Percentiles rank a stretch among this genome's conserved stretches.
These are phyloP conservation scores for Articulospora tetracladia DNA, from an alignment of 495 filamentous ascomycete species.

Conservation along the genomic window DNA sequence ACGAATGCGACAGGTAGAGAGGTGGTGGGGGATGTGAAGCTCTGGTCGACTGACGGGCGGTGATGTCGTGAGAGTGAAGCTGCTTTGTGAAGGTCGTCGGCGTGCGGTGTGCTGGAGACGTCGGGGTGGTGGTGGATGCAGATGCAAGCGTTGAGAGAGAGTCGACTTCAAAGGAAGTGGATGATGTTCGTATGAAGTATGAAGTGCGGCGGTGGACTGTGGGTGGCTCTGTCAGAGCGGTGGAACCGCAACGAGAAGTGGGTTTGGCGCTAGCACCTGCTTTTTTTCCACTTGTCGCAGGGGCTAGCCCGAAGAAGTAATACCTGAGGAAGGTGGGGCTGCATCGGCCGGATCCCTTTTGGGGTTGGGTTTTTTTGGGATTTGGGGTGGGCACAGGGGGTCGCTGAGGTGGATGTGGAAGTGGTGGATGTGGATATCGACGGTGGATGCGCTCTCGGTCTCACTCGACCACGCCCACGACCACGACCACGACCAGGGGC, in stretches of 20 bases:
- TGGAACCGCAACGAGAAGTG: too few species aligned
- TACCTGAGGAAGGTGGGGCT: too few species aligned
- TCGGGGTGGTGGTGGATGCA: background rate
- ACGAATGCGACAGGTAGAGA: slow-evolving; percentile 1
- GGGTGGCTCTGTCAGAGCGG: background rate
- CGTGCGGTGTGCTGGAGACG: background rate
- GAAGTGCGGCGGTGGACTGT: background rate
- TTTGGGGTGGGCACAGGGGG: too few species aligned
- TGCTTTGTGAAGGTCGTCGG: background rate
- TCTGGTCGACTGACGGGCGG: background rate
- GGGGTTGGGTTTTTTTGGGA: too few species aligned
- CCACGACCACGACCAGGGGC: background rate
- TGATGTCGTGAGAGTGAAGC: background rate
- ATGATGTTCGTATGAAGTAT: background rate
- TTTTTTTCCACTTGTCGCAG: too few species aligned
- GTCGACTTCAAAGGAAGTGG: background rate
- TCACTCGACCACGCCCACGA: background rate
- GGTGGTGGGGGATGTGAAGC: background rate
- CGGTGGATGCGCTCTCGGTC: too few species aligned
- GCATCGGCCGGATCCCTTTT: too few species aligned
- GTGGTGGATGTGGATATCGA: too few species aligned
- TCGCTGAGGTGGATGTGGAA: too few species aligned
- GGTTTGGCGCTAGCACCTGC: too few species aligned
- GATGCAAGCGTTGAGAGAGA: background rate
- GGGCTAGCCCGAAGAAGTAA: too few species aligned